These are phyloP conservation scores for Oenanthe sinensis DNA, from an alignment of 129 eudicot species.

Conservation along the genomic window DNA sequence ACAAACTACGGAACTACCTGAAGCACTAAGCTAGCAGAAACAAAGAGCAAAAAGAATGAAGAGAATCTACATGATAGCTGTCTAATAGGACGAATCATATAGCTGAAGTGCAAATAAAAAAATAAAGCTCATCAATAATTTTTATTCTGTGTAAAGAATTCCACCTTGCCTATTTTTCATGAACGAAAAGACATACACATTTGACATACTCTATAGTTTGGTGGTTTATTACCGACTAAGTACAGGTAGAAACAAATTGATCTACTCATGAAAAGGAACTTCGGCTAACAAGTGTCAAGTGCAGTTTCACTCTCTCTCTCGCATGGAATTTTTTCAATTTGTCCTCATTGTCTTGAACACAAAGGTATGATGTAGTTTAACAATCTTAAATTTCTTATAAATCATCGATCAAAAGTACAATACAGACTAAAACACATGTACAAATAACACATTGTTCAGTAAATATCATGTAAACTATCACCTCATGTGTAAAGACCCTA, in stretches of 20 bases:
- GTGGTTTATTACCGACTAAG: background rate
- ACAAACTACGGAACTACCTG: too few relatives aligned
- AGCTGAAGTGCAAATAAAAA: background rate
- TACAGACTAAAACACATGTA: background rate
- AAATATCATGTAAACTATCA: background rate
- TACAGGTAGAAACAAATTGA: background rate
- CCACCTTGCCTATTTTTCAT: background rate
- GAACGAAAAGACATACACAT: background rate
- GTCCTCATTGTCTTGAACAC: background rate
- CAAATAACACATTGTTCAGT: background rate
- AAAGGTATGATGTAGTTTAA: background rate
- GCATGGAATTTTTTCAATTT: background rate
- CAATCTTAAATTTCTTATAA: background rate
- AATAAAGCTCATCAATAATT: background rate
- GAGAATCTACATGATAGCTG: too few relatives aligned
- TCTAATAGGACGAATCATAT: background rate
- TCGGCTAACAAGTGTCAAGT: too few relatives aligned
- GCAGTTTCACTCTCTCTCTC: too few relatives aligned
- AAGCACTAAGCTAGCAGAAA: background rate
- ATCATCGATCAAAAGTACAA: background rate
- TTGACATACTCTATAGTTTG: background rate
- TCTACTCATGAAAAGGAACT: background rate
- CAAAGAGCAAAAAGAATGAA: background rate
- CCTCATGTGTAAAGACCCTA: slow-evolving; percentile 89
- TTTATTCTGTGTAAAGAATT: background rate